phyloP scores from a whole-genome alignment of 768 basidiomycete genomes.

The Tulasnella sp. region DNA sequence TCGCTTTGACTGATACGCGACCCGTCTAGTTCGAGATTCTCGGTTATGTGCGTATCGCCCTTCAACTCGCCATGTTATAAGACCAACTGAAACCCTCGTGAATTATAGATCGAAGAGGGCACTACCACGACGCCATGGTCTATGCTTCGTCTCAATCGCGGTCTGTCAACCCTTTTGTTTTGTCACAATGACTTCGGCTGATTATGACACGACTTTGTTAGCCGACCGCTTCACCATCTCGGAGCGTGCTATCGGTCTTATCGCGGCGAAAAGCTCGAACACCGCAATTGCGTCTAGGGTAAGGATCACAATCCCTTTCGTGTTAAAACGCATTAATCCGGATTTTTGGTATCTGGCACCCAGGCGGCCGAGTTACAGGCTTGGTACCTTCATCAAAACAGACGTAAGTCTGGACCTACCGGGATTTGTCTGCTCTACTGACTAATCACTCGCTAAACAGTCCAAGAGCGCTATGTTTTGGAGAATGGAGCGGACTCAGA shows the following conservation, averaged over 20 bases:
- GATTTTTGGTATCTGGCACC: background rate
- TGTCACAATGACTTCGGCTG: background rate
- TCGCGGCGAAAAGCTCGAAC: constrained; percentile 21
- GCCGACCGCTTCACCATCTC: constrained; percentile 26
- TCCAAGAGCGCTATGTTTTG: constrained; percentile 17
- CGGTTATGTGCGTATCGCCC: constrained; percentile 17
- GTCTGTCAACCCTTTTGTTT: background rate
- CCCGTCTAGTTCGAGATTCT: constrained; percentile 18
- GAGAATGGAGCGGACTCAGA: constrained; percentile 17
- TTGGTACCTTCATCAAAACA: constrained; percentile 17
- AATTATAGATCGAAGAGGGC: constrained; percentile 25
- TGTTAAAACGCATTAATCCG: background rate
- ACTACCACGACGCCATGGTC: constrained; percentile 68
- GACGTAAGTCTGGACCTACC: background rate
- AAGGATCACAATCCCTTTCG: background rate
- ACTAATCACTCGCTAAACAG: background rate
- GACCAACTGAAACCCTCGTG: background rate
- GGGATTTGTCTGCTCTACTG: background rate
- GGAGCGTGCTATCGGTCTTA: constrained; percentile 24
- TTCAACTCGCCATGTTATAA: background rate
- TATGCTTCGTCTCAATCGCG: constrained; percentile 23
- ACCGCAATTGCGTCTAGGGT: constrained; percentile 14
- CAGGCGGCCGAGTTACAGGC: constrained; percentile 16
- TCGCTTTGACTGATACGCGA: constrained; percentile 6
- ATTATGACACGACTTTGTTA: constrained; percentile 19